phyloP scores from a whole-genome alignment of 2,329 filamentous ascomycete species.

The Pseudopyricularia cyperi region DNA sequence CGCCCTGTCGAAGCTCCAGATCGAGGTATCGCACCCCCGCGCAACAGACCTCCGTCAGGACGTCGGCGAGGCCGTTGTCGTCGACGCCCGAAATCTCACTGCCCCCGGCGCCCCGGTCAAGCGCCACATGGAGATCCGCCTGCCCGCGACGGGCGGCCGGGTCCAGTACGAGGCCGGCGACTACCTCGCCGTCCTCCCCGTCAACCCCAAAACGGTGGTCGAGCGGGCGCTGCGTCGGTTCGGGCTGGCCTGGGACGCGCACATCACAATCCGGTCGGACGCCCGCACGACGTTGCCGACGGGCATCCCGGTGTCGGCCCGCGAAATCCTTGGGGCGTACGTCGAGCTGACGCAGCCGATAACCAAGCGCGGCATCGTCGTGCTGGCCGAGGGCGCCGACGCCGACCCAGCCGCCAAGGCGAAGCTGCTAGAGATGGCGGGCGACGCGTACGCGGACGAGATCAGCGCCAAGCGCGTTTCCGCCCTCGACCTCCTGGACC shows the following conservation, averaged over 20 bases:
- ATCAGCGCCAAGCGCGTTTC: constrained; percentile 45
- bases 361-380: constrained; percentile 43
- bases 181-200: constrained; percentile 60
- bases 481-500: constrained; percentile 56
- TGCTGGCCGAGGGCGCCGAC: constrained; percentile 15
- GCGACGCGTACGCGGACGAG: constrained; percentile 31
- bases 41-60: constrained; percentile 49
- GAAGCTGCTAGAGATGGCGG: constrained; percentile 32
- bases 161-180: constrained; percentile 60
- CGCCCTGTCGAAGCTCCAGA: constrained; percentile 19
- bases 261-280: constrained; percentile 42
- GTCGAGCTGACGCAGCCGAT: constrained; percentile 62
- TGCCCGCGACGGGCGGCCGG: constrained; percentile 37
- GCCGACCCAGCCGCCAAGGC: constrained; percentile 11
- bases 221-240: constrained; percentile 53
- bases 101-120: constrained; percentile 25
- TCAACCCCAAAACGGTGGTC: constrained; percentile 52
- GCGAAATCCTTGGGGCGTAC: constrained; percentile 53
- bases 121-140: constrained; percentile 51
- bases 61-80: constrained; percentile 46
- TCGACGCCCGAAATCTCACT: constrained; percentile 36
- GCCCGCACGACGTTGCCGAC: constrained; percentile 40
- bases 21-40: constrained; percentile 39
- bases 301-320: constrained; percentile 42
- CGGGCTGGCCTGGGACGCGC: constrained; percentile 54